Evolutionary conservation across 1,139 yeast genomes (phyloP), one percentile per base, ranked within the genome.

Genomic region (Yamadazyma conglobata): DNA sequence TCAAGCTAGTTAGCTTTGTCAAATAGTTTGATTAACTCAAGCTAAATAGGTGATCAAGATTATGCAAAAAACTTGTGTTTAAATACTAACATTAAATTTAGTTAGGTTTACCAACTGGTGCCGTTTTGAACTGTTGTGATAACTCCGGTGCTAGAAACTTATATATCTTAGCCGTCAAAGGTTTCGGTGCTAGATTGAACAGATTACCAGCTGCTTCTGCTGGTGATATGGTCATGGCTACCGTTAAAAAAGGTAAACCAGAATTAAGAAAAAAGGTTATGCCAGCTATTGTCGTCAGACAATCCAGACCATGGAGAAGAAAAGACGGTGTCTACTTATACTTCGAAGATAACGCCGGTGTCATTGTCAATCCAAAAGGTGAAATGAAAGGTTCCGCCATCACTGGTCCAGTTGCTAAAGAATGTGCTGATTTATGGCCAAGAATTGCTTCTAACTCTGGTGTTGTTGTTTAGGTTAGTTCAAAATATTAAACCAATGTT

Each of bases 381-480:
- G 99, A 93, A 77, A 93, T 93, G 98, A 93, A 93, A 82, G 99
- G 99, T 75, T 93, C 98, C 56, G 98, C 98, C 64, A 91, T 93
- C 69, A 93, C 98, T 64, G 99, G 99, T 73, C 98, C 99, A 61
- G 99, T 93, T 65, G 98, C 96, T 72, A 93, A 91, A 80, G 99
- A 93, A 79, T 91, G 98, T 79, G 98, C 99, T 69, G 99, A 93
- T 69, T 85, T 93, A 73, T 93, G 99, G 99, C 99, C 99, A 70
- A 89, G 98, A 82, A 91, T 93, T 76, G 98, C 99, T 66, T 88
- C 97, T 58, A 88, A 88, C 91, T 93, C 98, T 61, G 98, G 98
- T 86, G 98, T 93, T 70, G 98, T 93, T 73, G 99, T 88, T 69
- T 91, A 89, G 56, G 39, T 32, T 24, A 19, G 24, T 28, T 16